phyloP scores from a whole-genome alignment of 495 filamentous ascomycete species.

The Xylaria scruposa region DNA sequence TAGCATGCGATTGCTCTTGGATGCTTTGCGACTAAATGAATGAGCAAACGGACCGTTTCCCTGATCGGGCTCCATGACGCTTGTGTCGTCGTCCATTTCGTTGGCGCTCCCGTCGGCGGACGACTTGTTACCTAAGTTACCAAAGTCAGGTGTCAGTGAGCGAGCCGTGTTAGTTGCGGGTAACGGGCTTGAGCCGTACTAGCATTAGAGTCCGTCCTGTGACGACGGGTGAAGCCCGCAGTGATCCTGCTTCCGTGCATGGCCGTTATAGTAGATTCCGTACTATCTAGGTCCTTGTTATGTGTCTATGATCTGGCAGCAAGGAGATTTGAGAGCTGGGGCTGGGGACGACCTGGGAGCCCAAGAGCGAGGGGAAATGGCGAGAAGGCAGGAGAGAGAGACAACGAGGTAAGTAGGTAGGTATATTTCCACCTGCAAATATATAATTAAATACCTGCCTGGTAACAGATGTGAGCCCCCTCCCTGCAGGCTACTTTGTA shows the following conservation, averaged over 20 bases:
- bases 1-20: conserved; percentile 14
- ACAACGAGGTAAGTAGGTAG: too few species aligned
- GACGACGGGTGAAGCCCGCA: conserved; percentile 38
- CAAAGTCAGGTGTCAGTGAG: conserved; percentile 3
- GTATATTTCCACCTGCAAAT: neutral
- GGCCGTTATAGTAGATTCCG: conserved; percentile 12
- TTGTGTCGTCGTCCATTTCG: conserved; percentile 72
- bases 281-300: neutral
- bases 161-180: neutral
- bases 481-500: conserved; percentile 8
- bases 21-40: neutral
- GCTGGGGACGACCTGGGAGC: neutral
- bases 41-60: conserved; percentile 64
- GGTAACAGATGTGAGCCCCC: conserved; percentile 15
- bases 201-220: conserved; percentile 40
- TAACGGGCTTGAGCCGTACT: conserved; percentile 32
- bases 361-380: conserved; percentile 3
- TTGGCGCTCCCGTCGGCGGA: conserved; percentile 49
- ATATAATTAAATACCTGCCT: neutral
- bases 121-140: conserved; percentile 53
- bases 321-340: neutral
- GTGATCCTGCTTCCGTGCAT: conserved; percentile 42
- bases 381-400: neutral
- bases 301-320: neutral
- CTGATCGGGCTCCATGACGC: conserved; percentile 76